These are phyloP conservation scores for Tulasnella sp. DNA, from an alignment of 768 basidiomycete genomes.

Conservation along the genomic window DNA sequence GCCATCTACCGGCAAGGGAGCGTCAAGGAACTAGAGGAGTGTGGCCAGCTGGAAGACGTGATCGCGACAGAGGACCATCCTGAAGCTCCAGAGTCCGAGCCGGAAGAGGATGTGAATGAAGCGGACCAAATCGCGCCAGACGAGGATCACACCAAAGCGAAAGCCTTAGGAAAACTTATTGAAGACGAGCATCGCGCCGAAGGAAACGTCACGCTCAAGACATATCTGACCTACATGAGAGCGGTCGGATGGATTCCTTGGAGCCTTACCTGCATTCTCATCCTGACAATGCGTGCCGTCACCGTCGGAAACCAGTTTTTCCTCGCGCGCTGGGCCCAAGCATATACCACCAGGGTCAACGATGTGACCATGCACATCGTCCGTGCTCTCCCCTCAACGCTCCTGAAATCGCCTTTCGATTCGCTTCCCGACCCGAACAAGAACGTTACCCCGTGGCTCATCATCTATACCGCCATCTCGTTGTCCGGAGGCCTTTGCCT, in stretches of 20 bases:
- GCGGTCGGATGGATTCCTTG: constrained; percentile 58
- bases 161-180: constrained; percentile 50
- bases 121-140: constrained; percentile 10
- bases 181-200: constrained; percentile 64
- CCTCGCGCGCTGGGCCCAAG: constrained; percentile 65
- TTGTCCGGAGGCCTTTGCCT: constrained; percentile 54
- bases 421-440: constrained; percentile 55
- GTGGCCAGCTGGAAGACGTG: constrained; percentile 47
- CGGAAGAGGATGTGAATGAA: constrained; percentile 41
- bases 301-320: constrained; percentile 53
- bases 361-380: neutral
- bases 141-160: neutral
- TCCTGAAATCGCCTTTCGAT: neutral
- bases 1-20: constrained; percentile 50
- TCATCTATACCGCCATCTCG: constrained; percentile 61
- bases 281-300: constrained; percentile 51
- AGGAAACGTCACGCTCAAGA: constrained; percentile 56
- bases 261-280: constrained; percentile 53
- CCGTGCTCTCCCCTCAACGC: neutral
- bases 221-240: constrained; percentile 61
- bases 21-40: constrained; percentile 47
- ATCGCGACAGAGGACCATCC: constrained; percentile 48
- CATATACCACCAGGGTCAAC: constrained; percentile 41
- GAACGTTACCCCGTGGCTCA: constrained; percentile 62
- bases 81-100: constrained; percentile 33